These are phyloP conservation scores for Trebouxia gelatinosa DNA, from an alignment of 163 green algal species.

Conservation along the genomic window DNA sequence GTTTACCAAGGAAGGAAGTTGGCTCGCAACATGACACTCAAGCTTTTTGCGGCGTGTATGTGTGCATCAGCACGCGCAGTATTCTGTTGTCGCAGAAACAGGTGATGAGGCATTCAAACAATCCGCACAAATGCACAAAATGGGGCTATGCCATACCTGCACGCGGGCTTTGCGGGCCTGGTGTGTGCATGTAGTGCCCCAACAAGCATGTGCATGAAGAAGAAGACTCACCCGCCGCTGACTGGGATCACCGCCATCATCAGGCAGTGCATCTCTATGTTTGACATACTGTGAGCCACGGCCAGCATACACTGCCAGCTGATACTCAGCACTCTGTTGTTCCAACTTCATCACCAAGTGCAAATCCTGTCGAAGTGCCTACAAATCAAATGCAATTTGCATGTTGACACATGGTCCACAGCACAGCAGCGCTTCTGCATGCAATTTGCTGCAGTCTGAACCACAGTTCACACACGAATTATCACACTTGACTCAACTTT, in stretches of 20 bases:
- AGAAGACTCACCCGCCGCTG: slow-evolving; percentile 36
- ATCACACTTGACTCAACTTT: not conserved
- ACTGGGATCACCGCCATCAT: slow-evolving; percentile 46
- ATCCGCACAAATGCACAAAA: too few relatives aligned
- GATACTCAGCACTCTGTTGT: slow-evolving; percentile 46
- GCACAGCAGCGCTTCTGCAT: too few relatives aligned
- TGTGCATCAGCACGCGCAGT: too few relatives aligned
- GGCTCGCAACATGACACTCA: too few relatives aligned
- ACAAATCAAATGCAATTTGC: not conserved
- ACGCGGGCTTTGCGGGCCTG: too few relatives aligned
- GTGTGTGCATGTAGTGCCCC: too few relatives aligned
- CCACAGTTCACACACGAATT: not conserved
- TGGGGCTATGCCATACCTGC: too few relatives aligned
- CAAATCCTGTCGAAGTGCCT: slow-evolving; percentile 34
- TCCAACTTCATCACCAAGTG: slow-evolving; percentile 22
- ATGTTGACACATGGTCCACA: too few relatives aligned
- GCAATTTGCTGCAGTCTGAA: not conserved
- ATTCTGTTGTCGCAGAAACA: too few relatives aligned
- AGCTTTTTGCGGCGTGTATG: too few relatives aligned
- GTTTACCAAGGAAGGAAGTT: too few relatives aligned
- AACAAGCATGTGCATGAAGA: not conserved
- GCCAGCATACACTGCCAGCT: slow-evolving; percentile 46
- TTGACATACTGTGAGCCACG: slow-evolving; percentile 44
- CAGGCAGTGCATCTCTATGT: slow-evolving; percentile 62
- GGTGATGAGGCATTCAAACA: too few relatives aligned